These are phyloP conservation scores for Pleurotus tuber-regium DNA, from an alignment of 768 basidiomycete species.

Conservation along the genomic window DNA sequence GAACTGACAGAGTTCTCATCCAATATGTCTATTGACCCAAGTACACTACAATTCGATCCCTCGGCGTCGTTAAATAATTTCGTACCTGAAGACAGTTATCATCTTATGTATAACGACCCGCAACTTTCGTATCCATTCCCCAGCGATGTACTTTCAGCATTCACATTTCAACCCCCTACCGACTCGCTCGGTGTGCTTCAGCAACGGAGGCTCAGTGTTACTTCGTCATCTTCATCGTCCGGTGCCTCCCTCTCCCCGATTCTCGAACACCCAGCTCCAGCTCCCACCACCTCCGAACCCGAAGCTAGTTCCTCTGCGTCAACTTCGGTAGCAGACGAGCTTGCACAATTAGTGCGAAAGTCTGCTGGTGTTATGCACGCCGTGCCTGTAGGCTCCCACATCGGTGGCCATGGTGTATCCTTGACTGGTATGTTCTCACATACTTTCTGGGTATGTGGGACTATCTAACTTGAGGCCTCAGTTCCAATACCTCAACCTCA, in stretches of 20 bases:
- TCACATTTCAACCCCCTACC: slow-evolving; percentile 21
- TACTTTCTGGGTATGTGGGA: neutral
- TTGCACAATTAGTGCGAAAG: slow-evolving; percentile 50
- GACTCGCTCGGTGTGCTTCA: slow-evolving; percentile 24
- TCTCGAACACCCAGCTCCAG: slow-evolving; percentile 32
- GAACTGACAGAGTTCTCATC: slow-evolving; percentile 57
- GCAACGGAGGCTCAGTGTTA: slow-evolving; percentile 46
- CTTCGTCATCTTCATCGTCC: slow-evolving; percentile 54
- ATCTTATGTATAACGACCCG: slow-evolving; percentile 6
- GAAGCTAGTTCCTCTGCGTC: slow-evolving; percentile 24
- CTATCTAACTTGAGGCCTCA: neutral
- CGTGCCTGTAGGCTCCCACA: slow-evolving; percentile 38
- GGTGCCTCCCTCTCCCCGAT: slow-evolving; percentile 52
- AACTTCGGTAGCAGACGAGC: slow-evolving; percentile 30
- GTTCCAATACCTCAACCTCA: slow-evolving; percentile 16
- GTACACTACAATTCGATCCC: slow-evolving; percentile 50
- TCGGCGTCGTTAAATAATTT: slow-evolving; percentile 6
- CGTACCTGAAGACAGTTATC: neutral
- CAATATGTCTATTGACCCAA: slow-evolving; percentile 62
- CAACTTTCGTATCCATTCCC: slow-evolving; percentile 4
- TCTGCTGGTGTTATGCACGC: slow-evolving; percentile 56
- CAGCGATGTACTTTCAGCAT: slow-evolving; percentile 6
- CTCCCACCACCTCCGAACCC: slow-evolving; percentile 18
- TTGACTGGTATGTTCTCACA: slow-evolving; percentile 20
- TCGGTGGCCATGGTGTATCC: slow-evolving; percentile 25